These are phyloP conservation scores for Chrysosporium queenslandicum DNA, from an alignment of 2,329 filamentous ascomycete genomes.

Conservation along the genomic window DNA sequence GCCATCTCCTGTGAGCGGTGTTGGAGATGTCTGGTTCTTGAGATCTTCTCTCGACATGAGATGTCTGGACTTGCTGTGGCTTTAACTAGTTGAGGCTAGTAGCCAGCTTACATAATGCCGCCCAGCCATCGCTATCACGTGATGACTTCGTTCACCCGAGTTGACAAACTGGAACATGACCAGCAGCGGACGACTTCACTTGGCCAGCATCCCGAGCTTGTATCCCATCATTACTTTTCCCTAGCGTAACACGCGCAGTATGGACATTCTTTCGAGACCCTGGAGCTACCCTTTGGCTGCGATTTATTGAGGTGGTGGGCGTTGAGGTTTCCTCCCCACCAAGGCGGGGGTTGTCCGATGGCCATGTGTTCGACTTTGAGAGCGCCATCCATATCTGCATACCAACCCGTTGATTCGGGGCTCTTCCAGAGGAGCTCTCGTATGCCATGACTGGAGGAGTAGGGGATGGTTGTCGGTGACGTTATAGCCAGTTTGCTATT, in stretches of 20 bases:
- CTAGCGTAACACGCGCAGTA: too few relatives aligned
- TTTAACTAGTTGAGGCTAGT: too few relatives aligned
- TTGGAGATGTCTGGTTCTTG: too few relatives aligned
- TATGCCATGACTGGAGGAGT: neutral
- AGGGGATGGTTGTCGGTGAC: neutral
- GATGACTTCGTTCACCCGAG: too few relatives aligned
- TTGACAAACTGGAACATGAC: too few relatives aligned
- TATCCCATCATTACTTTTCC: neutral
- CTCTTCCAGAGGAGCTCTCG: neutral
- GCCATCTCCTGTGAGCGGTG: too few relatives aligned
- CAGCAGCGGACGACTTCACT: neutral
- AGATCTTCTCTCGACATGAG: too few relatives aligned
- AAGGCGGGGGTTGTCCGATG: neutral
- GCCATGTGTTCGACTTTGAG: neutral
- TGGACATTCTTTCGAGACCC: neutral
- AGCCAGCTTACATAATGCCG: too few relatives aligned
- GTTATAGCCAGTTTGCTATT: neutral
- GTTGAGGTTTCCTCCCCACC: neutral
- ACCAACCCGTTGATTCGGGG: neutral
- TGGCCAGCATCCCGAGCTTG: neutral
- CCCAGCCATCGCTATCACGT: too few relatives aligned
- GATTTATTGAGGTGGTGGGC: neutral
- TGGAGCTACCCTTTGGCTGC: neutral
- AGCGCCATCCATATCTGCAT: too few relatives aligned
- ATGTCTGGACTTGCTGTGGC: too few relatives aligned